Evolutionary conservation across 2,329 filamentous ascomycete genomes (phyloP).

Genomic region (Aspergillus puulaauensis): DNA sequence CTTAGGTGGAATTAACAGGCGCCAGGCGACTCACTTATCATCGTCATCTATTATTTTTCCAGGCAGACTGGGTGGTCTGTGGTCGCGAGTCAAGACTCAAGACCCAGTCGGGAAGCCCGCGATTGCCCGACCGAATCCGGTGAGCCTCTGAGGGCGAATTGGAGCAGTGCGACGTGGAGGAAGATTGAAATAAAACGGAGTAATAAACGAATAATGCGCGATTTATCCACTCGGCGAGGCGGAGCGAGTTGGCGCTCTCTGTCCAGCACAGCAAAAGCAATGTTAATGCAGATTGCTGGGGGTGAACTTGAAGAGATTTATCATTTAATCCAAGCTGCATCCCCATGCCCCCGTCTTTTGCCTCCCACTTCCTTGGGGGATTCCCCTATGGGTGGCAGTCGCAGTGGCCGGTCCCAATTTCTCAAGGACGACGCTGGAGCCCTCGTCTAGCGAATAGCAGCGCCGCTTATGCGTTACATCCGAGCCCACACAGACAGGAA

Average conservation of each 20-base stretch:
- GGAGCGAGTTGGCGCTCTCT: not conserved
- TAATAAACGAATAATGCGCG: not conserved
- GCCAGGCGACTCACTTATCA: conserved; percentile 1
- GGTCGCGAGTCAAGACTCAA: not conserved
- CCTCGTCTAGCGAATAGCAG: not conserved
- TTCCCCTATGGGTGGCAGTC: not conserved
- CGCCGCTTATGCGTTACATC: conserved; percentile 10
- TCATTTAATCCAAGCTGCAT: not conserved
- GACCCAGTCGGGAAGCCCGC: conserved; percentile 10
- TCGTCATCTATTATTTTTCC: not conserved
- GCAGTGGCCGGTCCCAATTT: not conserved
- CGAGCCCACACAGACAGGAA: not conserved
- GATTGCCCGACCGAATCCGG: conserved; percentile 19
- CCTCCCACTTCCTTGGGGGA: not conserved
- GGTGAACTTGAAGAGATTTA: not conserved
- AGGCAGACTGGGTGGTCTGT: not conserved
- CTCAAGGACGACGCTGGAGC: not conserved
- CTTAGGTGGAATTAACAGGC: not conserved
- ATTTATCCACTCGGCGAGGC: not conserved
- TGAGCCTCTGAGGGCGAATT: not conserved
- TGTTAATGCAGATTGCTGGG: not conserved
- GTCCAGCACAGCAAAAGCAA: not conserved
- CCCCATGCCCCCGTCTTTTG: not conserved
- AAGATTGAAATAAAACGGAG: not conserved
- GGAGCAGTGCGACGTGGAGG: conserved; percentile 13